Evolutionary conservation across 768 basidiomycete genomes (phyloP), one percentile per base, ranked within the genome.

Genomic region (Auriculariales sp.): DNA sequence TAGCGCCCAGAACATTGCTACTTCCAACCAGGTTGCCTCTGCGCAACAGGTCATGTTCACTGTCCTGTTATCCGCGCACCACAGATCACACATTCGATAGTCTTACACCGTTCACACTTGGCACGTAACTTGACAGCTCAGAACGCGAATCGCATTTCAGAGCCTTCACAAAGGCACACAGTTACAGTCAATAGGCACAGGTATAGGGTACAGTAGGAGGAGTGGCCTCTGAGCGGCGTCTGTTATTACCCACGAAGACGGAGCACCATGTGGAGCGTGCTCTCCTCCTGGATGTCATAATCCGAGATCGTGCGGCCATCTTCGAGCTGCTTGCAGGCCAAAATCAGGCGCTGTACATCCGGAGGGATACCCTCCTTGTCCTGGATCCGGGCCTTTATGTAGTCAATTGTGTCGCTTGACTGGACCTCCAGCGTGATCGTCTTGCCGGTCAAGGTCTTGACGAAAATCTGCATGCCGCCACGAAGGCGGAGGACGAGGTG

Each of bases 401-500:
- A 62, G 57, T 63, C 62, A 55, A 63, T 64, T 28, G 61, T 63
- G 57, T 63, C 62, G 47, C 58, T 59, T 17, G 59, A 62, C 55
- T 63, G 59, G 30, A 64, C 60, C 58, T 62, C 62, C 55, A 66
- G 59, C 62, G 66, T 68, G 62, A 65, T 65, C 39, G 68, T 69
- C 62, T 69, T 71, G 44, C 66, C 66, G 59, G 68, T 69, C 17
- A 55, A 46, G 3, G 49, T 55, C 54, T 55, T 55, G 19, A 55
- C 54, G 46, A 55, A 55, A 28, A 55, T 55, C 30, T 55, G 53
- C 54, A 55, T 55, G 61, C 89, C 88, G 53, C 89, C 90, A 59
- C 88, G 83, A n/a, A 94, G 79, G 64, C 90, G 85, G 27, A 93
- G 78, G 19, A 92, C 64, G 46, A 80, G 76, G 59, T 93, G 91